Percentiles rank a stretch among this genome's conserved stretches.
Conservation (phyloP, 768 basidiomycete genomes). For the Lentinus brumalis region DNA sequence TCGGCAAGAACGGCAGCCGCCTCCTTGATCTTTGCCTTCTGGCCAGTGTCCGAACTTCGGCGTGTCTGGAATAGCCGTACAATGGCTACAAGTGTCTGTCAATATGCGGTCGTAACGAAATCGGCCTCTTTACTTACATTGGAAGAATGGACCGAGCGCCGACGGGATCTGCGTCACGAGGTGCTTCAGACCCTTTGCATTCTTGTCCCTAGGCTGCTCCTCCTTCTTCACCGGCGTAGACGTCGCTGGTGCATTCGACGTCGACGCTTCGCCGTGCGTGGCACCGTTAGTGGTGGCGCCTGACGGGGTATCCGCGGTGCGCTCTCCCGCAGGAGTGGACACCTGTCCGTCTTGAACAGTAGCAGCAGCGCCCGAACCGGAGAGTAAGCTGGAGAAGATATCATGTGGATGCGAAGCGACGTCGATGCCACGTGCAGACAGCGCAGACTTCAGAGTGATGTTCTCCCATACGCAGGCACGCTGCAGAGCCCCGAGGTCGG, state of each 20-base stretch:
- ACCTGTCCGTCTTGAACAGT: background rate
- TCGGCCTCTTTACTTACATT: constrained; percentile 53
- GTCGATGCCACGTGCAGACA: constrained; percentile 33
- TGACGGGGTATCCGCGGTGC: constrained; percentile 22
- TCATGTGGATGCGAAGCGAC: constrained; percentile 10
- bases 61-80: constrained; percentile 85
- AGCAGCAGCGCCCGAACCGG: background rate
- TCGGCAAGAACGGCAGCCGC: constrained; percentile 71
- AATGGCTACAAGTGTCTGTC: constrained; percentile 53
- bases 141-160: constrained; percentile 80
- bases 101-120: background rate
- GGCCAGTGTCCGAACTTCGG: constrained; percentile 71
- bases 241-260: constrained; percentile 22
- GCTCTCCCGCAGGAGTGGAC: constrained; percentile 34
- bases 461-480: constrained; percentile 87
- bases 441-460: constrained; percentile 66
- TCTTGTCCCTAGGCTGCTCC: constrained; percentile 56
- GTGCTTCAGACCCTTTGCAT: constrained; percentile 77
- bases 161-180: constrained; percentile 77
- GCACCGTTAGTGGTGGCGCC: constrained; percentile 34
- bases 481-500: constrained; percentile 77
- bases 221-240: constrained; percentile 36
- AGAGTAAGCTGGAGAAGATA: background rate
- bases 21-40: constrained; percentile 75
- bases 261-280: constrained; percentile 17